Evolutionary conservation across 352 stramenopile genomes (phyloP).

Genomic region (Thalassiosira delicatula): DNA sequence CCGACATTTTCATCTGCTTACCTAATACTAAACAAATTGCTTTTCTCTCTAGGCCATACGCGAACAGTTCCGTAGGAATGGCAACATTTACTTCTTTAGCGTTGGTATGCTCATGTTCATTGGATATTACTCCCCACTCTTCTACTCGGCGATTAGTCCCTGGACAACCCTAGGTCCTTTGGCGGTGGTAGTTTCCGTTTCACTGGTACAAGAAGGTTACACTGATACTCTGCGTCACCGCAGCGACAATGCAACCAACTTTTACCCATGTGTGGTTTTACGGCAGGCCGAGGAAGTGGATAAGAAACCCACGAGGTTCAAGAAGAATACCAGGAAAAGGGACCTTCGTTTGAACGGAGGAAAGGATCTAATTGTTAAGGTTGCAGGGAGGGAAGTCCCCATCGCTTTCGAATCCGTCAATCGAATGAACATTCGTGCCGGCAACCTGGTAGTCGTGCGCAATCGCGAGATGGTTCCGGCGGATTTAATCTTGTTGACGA

Average conservation of each 20-base stretch:
- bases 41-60: no score
- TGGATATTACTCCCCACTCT: no score
- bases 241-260: conserved; percentile 85
- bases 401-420: conserved; percentile 75
- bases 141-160: no score
- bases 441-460: conserved; percentile 83
- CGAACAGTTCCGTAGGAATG: no score
- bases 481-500: conserved; percentile 86
- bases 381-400: conserved; percentile 36
- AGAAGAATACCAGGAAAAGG: conserved; percentile 38
- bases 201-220: conserved; percentile 82
- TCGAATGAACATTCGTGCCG: conserved; percentile 83
- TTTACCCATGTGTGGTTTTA: conserved; percentile 75
- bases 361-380: conserved; percentile 67
- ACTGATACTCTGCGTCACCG: conserved; percentile 84
- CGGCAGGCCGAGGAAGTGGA: conserved; percentile 67
- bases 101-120: no score
- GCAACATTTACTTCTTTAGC: no score
- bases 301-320: conserved; percentile 29
- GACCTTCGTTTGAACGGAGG: conserved; percentile 59
- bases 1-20: no score
- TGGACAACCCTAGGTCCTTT: conserved; percentile 86
- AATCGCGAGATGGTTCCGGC: conserved; percentile 86
- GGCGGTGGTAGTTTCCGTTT: conserved; percentile 83
- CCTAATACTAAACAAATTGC: no score